phyloP scores from a whole-genome alignment of 805 yeast species.

The Yarrowia yakushimensis region DNA sequence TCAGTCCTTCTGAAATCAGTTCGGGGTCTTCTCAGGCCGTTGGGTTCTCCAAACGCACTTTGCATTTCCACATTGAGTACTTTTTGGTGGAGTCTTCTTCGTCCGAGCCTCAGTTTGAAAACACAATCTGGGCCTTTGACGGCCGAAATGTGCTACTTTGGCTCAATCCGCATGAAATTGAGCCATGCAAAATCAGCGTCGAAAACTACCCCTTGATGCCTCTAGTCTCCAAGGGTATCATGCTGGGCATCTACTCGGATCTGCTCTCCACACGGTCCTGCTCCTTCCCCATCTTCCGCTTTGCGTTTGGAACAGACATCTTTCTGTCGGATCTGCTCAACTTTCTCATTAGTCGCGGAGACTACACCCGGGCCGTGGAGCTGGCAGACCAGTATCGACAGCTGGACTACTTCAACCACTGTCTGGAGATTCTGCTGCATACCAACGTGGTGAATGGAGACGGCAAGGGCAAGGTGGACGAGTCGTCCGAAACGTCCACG shows the following conservation, averaged over 20 bases:
- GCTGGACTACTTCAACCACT: slow-evolving; percentile 42
- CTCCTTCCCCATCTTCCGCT: slow-evolving; percentile 36
- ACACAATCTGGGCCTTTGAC: slow-evolving; percentile 43
- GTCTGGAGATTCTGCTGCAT: slow-evolving; percentile 43
- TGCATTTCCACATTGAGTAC: slow-evolving; percentile 40
- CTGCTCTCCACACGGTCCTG: slow-evolving; percentile 38
- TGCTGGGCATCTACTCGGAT: slow-evolving; percentile 51
- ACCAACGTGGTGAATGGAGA: slow-evolving; percentile 27
- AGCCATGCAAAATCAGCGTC: slow-evolving; percentile 28
- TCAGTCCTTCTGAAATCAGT: slow-evolving; percentile 28
- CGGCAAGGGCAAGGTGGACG: neutral
- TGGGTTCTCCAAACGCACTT: slow-evolving; percentile 32
- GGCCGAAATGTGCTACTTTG: slow-evolving; percentile 38
- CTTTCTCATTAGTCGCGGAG: slow-evolving; percentile 31
- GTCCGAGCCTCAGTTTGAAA: slow-evolving; percentile 28
- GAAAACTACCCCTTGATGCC: slow-evolving; percentile 52
- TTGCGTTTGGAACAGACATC: slow-evolving; percentile 36
- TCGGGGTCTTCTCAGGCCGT: neutral
- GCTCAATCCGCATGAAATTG: slow-evolving; percentile 27
- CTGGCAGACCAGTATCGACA: slow-evolving; percentile 36
- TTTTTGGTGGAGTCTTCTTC: slow-evolving; percentile 34
- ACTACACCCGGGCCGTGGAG: slow-evolving; percentile 29
- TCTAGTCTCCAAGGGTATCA: slow-evolving; percentile 46
- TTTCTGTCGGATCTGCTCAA: slow-evolving; percentile 38
- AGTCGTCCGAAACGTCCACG: neutral